Conservation (phyloP, 257 asterid genomes). For the Solanum phureja region DNA sequence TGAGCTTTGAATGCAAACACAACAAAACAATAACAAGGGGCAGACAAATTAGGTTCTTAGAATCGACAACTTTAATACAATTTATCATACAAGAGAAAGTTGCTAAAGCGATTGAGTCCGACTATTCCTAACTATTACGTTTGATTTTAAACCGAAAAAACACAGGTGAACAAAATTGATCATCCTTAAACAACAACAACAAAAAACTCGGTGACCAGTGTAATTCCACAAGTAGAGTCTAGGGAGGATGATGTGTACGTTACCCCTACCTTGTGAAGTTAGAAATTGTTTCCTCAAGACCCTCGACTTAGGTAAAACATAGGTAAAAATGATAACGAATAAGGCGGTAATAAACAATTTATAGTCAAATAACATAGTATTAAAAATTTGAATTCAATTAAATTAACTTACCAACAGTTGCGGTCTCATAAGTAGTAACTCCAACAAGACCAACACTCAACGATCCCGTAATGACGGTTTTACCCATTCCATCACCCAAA, state of each 20-base stretch:
- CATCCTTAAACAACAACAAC: not conserved
- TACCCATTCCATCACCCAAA: conserved; percentile 65
- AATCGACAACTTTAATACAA: not conserved
- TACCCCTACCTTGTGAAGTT: not conserved
- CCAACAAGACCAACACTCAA: conserved; percentile 39
- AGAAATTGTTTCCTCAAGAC: not conserved
- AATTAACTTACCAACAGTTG: conserved; percentile 44
- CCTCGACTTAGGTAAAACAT: not conserved
- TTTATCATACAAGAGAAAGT: not conserved
- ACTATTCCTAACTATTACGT: too few relatives aligned
- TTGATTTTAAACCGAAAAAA: not conserved
- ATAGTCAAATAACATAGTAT: not conserved
- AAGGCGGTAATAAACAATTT: not conserved
- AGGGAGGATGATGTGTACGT: not conserved
- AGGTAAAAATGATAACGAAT: not conserved
- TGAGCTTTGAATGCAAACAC: not conserved
- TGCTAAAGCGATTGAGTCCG: not conserved
- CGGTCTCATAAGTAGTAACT: conserved; percentile 43
- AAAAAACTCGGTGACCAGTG: too few relatives aligned
- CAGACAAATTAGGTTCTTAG: not conserved
- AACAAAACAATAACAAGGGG: not conserved
- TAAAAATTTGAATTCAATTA: not conserved
- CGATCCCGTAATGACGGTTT: conserved; percentile 56
- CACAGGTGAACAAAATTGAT: not conserved
- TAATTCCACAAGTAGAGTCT: not conserved